phyloP scores from a whole-genome alignment of 805 yeast species.

The Hanseniaspora thailandica region DNA sequence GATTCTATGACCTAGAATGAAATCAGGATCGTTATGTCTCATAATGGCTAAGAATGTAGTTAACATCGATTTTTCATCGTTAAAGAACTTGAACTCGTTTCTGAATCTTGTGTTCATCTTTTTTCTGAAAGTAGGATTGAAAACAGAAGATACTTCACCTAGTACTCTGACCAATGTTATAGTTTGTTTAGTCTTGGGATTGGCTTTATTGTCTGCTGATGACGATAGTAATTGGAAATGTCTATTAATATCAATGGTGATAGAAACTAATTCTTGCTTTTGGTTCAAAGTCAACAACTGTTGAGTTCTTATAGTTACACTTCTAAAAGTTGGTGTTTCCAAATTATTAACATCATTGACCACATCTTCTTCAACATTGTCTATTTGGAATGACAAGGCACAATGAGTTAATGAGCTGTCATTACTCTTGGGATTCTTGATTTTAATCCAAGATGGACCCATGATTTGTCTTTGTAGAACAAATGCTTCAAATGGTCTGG shows the following conservation, averaged over 20 bases:
- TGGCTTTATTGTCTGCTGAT: conserved; percentile 23
- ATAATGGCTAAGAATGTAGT: conserved; percentile 63
- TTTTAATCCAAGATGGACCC: conserved; percentile 97
- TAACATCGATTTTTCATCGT: conserved; percentile 62
- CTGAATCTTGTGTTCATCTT: conserved; percentile 43
- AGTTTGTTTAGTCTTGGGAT: conserved; percentile 18
- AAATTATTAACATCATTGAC: conserved; percentile 34
- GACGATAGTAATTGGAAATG: conserved; percentile 72
- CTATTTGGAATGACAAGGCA: conserved; percentile 56
- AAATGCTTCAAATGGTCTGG: conserved; percentile 72
- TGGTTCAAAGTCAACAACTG: conserved; percentile 63
- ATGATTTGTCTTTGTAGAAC: conserved; percentile 70
- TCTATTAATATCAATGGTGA: conserved; percentile 59
- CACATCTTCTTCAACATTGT: conserved; percentile 31
- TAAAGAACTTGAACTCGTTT: conserved; percentile 44
- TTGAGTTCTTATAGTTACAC: conserved; percentile 66
- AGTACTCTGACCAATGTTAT: conserved; percentile 55
- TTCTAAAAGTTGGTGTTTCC: conserved; percentile 55
- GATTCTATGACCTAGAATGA: conserved; percentile 74
- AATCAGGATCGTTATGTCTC: conserved; percentile 80
- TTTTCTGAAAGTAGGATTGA: conserved; percentile 67
- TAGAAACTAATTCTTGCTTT: conserved; percentile 77
- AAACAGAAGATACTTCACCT: conserved; percentile 48
- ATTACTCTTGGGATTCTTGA: conserved; percentile 50
- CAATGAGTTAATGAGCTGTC: conserved; percentile 49